Evolutionary conservation across 805 yeast species (phyloP), one percentile per base, ranked within the genome.

Genomic region (Suhomyces pyralidae): DNA sequence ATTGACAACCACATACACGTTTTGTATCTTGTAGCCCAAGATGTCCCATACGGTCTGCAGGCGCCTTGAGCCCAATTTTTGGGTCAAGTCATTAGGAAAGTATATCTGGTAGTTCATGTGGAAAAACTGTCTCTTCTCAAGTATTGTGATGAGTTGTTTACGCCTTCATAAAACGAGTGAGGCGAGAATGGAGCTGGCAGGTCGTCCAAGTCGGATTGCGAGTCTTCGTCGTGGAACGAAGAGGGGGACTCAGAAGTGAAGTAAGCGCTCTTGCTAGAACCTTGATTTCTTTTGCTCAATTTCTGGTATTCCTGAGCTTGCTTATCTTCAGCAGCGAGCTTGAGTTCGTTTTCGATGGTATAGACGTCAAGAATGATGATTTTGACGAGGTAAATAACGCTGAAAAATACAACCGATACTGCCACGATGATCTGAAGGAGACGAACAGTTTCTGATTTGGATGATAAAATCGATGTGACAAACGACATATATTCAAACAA

Each of bases 61-160:
- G 25, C 12, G 22, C 7, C 19, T 36, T 20, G n/a, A 28, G 15
- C 36, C 26, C 26, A 32, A 19, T 10, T 10, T 20, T 44, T 52
- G 55, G 40, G 60, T 49, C 40, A 71, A 53, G 57, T 73, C 76
- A 15, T 54, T 55, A 1, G 79, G 77, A 34, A 74, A 66, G 53
- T 70, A 75, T 17, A 75, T 55, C 46, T 69, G 69, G 42, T 51
- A 55, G 44, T 52, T 63, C 62, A 66, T 67, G 58, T 61, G 32
- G 70, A 58, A 47, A 73, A 68, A 51, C 79, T 74, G 56, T 75
- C 79, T 49, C 79, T 56, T 48, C 79, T 56, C 24, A 74, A 58
- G 53, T 71, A 73, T 57, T 72, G 79, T 2, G 77, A 71, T 57
- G 78, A 74, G 56, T 69, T 74, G 61, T 75, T 74, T 48, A 73